Base-by-base conservation (phyloP, 768 basidiomycete species). In the Russula dissimulans region DNA sequence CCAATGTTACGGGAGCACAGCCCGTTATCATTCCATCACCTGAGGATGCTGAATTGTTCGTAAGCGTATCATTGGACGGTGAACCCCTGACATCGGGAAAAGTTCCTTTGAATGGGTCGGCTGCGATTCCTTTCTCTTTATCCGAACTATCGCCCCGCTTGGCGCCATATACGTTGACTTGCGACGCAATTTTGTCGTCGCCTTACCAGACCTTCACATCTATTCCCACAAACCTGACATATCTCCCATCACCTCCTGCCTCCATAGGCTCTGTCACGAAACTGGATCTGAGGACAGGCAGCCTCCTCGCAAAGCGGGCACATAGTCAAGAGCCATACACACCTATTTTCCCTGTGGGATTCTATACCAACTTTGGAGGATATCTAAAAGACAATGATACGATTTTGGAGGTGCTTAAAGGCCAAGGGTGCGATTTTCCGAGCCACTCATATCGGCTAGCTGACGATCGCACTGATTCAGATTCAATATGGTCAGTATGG, bases 261-360 rank as follows among this genome's bases (percentile, higher is more conserved):
- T 70, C 71, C 61, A 69, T 64, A 34, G 68, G 72, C 1, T 71
- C 77, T 4, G 75, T 79, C 31, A 79, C 79, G 1, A 81, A 81
- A 67, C 74, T 78, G 11, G 81, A 82, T 60, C 55, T 75, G 62
- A 71, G 76, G 29, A 78, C 77, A 0, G 79, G 79, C 1, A 73
- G 74, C 8, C 63, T 80, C 44, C 71, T 79, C 66, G 72, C 71
- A 4, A 76, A 76, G 53, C 72, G 71, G 58, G 70, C 49, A 38
- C 65, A 66, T 6, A 56, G 51, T 10, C 59, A 50, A 0, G 69
- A 64, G 8, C 32, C 48, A 2, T 73, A 71, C 61, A 67, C 75
- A 61, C 71, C 78, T 0, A 70, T 85, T 12, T 69, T 91, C 58
- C 87, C 90, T 0, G 79, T 88, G 47, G 89, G 89, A 0, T 91